These are phyloP conservation scores for Nosema muscidifuracis DNA, from an alignment of 371 early-diverging fungal genomes.

Conservation along the genomic window DNA sequence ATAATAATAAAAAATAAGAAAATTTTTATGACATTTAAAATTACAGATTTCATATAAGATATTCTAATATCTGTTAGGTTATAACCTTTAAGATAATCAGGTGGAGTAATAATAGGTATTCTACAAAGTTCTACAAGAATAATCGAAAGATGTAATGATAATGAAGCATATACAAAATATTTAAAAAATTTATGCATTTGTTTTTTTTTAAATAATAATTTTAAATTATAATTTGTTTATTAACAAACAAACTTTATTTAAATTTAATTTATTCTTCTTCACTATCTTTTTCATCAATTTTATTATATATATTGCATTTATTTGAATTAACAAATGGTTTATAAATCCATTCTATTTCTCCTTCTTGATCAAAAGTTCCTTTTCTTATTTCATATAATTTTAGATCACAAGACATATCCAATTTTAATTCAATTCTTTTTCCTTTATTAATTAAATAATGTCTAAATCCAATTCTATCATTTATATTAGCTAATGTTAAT, in stretches of 20 bases:
- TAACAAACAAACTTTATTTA: not conserved
- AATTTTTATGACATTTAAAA: not conserved
- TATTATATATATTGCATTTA: slow-evolving; percentile 13
- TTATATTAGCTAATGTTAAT: slow-evolving; percentile 53
- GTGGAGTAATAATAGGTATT: not conserved
- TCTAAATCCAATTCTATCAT: slow-evolving; percentile 58
- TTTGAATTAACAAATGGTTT: slow-evolving; percentile 57
- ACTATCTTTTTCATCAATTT: not conserved
- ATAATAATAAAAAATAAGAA: not conserved
- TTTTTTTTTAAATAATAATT: not conserved
- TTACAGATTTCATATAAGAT: not conserved
- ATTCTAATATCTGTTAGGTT: not conserved
- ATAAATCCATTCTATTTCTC: slow-evolving; percentile 55
- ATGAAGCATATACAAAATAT: not conserved
- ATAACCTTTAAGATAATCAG: not conserved
- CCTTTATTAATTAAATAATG: slow-evolving; percentile 57
- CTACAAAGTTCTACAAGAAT: not conserved
- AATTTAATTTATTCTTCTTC: not conserved
- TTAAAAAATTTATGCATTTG: not conserved
- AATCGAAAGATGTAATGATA: not conserved
- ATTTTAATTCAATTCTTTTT: slow-evolving; percentile 16
- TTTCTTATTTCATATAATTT: slow-evolving; percentile 56
- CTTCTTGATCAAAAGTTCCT: slow-evolving; percentile 59
- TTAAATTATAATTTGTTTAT: not conserved
- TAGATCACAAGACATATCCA: slow-evolving; percentile 49